phyloP scores from a whole-genome alignment of 2,329 filamentous ascomycete genomes.

The Colletotrichum shisoi region DNA sequence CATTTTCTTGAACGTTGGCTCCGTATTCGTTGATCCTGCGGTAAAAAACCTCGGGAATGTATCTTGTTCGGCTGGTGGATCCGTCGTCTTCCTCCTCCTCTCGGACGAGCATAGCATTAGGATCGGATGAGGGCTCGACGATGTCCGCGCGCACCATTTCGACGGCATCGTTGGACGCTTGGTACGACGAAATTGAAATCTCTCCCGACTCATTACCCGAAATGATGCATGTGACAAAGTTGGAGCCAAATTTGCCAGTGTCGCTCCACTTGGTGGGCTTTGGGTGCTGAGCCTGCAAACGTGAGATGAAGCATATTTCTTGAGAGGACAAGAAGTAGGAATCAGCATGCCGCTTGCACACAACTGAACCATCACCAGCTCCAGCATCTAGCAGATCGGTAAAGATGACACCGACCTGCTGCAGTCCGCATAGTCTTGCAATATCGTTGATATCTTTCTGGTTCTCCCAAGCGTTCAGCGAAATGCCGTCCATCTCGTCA shows the following conservation, averaged over 20 bases:
- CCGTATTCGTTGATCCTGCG: constrained; percentile 95
- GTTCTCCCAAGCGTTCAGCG: constrained; percentile 82
- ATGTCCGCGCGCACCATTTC: constrained; percentile 98
- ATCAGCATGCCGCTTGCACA: constrained; percentile 95
- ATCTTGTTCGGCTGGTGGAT: constrained; percentile 73
- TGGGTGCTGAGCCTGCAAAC: constrained; percentile 86
- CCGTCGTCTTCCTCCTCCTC: constrained; percentile 86
- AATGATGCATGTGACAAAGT: constrained; percentile 95
- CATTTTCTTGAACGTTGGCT: constrained; percentile 94
- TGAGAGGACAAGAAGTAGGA: constrained; percentile 94
- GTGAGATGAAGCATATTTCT: constrained; percentile 87
- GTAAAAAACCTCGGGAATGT: constrained; percentile 98
- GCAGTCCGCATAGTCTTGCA: constrained; percentile 81
- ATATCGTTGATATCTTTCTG: constrained; percentile 83
- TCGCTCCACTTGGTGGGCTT: constrained; percentile 97
- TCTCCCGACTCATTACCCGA: constrained; percentile 90
- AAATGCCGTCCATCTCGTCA: constrained; percentile 87
- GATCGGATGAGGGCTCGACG: constrained; percentile 92
- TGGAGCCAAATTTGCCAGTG: constrained; percentile 90
- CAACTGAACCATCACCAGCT: constrained; percentile 79
- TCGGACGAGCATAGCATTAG: constrained; percentile 91
- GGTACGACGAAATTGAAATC: constrained; percentile 89
- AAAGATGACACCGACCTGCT: constrained; percentile 92
- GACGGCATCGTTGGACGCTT: constrained; percentile 92
- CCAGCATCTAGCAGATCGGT: constrained; percentile 89